Conservation (phyloP, 352 stramenopile genomes). For the Globisporangium carolinianum region DNA sequence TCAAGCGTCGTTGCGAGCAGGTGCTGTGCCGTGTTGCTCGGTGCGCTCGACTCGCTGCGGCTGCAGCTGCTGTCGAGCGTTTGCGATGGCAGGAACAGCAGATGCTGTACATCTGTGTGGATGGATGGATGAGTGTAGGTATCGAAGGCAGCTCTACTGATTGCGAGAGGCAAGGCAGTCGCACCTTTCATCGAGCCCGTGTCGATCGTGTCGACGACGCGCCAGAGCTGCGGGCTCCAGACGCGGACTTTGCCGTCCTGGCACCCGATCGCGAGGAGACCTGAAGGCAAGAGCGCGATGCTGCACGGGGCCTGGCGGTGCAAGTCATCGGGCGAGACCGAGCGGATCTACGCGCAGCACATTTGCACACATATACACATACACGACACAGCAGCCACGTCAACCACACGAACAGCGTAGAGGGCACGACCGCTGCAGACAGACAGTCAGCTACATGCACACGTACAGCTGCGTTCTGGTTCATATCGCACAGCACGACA, state of each 20-base stretch:
- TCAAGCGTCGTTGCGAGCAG: conserved; percentile 54
- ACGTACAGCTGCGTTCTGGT: conserved; percentile 47
- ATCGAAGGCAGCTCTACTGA: too few species aligned
- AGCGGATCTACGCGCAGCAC: conserved; percentile 17
- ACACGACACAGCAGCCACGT: too few species aligned
- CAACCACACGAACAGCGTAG: too few species aligned
- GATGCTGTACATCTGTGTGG: conserved; percentile 52
- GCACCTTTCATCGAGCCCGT: conserved; percentile 43
- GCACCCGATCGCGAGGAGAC: conserved; percentile 64
- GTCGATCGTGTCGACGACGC: conserved; percentile 57
- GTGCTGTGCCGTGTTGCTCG: conserved; percentile 11
- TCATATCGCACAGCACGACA: conserved; percentile 69
- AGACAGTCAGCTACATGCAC: too few species aligned
- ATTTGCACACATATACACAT: background rate
- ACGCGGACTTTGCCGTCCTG: conserved; percentile 70
- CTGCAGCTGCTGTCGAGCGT: conserved; percentile 26
- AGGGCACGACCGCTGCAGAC: too few species aligned
- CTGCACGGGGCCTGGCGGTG: conserved; percentile 52
- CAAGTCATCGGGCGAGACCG: conserved; percentile 43
- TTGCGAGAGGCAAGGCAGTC: too few species aligned
- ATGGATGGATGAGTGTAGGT: background rate
- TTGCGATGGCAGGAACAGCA: conserved; percentile 48
- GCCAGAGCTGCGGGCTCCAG: conserved; percentile 53
- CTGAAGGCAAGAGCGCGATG: conserved; percentile 50
- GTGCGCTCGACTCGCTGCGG: conserved; percentile 19